Evolutionary conservation across 495 filamentous ascomycete species (phyloP).

Genomic region (Penicillium mononematosum): DNA sequence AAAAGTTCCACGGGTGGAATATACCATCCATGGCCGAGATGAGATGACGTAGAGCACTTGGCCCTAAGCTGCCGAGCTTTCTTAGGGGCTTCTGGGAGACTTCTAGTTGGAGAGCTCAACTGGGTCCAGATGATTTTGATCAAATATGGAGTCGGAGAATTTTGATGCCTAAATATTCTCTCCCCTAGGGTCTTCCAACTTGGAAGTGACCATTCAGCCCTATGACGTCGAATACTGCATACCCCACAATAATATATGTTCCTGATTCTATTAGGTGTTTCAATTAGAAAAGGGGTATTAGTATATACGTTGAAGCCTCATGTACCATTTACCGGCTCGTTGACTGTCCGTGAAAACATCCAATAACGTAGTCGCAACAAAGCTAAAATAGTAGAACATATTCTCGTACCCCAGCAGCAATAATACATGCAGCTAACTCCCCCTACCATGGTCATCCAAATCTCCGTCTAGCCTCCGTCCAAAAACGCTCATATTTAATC

Average conservation of each 20-base stretch:
- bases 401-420: no score
- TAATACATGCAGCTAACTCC: no score
- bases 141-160: background rate
- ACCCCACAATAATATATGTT: background rate
- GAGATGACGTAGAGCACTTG: constrained; percentile 14
- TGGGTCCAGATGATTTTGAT: background rate
- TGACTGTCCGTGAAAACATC: no score
- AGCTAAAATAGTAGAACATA: no score
- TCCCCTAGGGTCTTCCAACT: background rate
- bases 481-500: no score
- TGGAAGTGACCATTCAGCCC: constrained; percentile 4
- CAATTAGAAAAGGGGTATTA: no score
- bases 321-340: no score
- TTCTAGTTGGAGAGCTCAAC: background rate
- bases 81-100: background rate
- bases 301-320: no score
- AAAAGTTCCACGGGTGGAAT: constrained; percentile 1
- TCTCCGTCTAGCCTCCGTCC: no score
- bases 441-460: no score
- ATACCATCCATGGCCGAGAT: constrained; percentile 3
- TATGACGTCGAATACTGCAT: background rate
- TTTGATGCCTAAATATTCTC: constrained; percentile 5
- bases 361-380: no score
- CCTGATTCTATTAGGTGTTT: no score
- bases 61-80: background rate